Base-by-base conservation (phyloP, 2,329 filamentous ascomycete genomes). In the Sordariomycetes sp. region DNA sequence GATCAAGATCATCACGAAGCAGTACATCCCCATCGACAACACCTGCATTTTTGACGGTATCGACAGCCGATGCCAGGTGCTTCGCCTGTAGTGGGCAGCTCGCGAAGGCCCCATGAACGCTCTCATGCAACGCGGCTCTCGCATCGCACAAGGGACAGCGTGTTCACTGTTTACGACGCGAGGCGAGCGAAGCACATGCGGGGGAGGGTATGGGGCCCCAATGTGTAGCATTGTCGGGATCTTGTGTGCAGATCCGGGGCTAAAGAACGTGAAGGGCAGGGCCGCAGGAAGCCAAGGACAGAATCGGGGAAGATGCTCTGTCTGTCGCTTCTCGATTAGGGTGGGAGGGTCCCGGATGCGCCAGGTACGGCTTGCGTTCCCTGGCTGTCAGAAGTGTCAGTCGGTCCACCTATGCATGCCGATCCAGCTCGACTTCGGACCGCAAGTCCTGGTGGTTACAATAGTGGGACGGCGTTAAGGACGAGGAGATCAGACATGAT, bases 1-100 rank as follows among this genome's bases (percentile, higher is more conserved):
- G 42, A 93, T 98, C 63, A 98, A 98, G 56, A 75, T 90, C 38
- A 73, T 83, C 47, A 83, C 79, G 10, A 77, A 76, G 49, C 79
- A 84, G 60, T 84, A 83, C 57, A 66, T 82, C 28, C 78, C 79
- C 17, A 72, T 82, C 42, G 77, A 83, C 46, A 81, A 82, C 54
- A 79, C 75, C 12, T 82, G 79, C 50, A 66, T 84, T 40, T 82
- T 79, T 46, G 79, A 83, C 61, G 79, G 79, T 16, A 77, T 83
- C 42, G 63, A 60, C 39, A 79, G 75, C 54, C 70, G 72, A 41
- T 74, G 69, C 45, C 71, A 77, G 51, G 65, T 76, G 34, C 55
- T 78, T 45, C 65, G 66, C 39, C 54, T 79, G 43, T 76, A 47
- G 41, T 8, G 9, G 8, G 16, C 6, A 30, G 16, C 6, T 31